These are phyloP conservation scores for Trichoderma semiorbis DNA, from an alignment of 2,329 filamentous ascomycete genomes.

Conservation along the genomic window DNA sequence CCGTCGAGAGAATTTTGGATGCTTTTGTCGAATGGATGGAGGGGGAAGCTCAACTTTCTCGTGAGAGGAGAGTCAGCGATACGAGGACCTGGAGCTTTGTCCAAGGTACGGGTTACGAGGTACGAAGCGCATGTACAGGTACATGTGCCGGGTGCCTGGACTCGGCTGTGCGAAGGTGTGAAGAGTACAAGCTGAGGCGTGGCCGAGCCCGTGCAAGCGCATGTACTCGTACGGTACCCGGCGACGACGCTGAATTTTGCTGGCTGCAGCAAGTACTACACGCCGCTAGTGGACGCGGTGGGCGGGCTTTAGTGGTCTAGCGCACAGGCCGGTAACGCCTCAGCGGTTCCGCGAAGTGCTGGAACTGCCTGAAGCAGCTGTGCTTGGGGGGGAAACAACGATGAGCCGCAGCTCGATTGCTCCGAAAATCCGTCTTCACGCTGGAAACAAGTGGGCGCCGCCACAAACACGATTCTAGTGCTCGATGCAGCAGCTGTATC, in stretches of 20 bases:
- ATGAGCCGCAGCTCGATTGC: neutral
- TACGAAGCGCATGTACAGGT: neutral
- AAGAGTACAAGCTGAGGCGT: neutral
- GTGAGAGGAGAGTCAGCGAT: slow-evolving; percentile 12
- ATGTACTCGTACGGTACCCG: neutral
- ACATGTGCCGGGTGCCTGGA: slow-evolving; percentile 7
- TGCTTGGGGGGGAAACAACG: neutral
- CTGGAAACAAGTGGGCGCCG: neutral
- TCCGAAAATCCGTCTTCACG: neutral
- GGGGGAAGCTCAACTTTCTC: neutral
- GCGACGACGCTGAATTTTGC: neutral
- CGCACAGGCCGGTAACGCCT: slow-evolving; percentile 3
- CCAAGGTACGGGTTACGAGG: neutral
- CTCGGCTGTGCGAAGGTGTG: neutral
- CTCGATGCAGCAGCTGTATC: neutral
- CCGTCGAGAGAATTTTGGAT: neutral
- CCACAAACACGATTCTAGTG: neutral
- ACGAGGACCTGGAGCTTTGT: neutral
- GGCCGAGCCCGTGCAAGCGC: neutral
- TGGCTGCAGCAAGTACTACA: neutral
- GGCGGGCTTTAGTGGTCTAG: slow-evolving; percentile 15
- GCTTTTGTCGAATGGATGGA: slow-evolving; percentile 5
- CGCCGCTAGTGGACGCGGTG: neutral
- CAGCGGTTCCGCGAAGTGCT: slow-evolving; percentile 4
- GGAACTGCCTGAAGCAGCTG: neutral